Percentiles rank a stretch among this genome's conserved stretches.
phyloP scores from a whole-genome alignment of 2,329 filamentous ascomycete species.

The Fusarium tupiense region DNA sequence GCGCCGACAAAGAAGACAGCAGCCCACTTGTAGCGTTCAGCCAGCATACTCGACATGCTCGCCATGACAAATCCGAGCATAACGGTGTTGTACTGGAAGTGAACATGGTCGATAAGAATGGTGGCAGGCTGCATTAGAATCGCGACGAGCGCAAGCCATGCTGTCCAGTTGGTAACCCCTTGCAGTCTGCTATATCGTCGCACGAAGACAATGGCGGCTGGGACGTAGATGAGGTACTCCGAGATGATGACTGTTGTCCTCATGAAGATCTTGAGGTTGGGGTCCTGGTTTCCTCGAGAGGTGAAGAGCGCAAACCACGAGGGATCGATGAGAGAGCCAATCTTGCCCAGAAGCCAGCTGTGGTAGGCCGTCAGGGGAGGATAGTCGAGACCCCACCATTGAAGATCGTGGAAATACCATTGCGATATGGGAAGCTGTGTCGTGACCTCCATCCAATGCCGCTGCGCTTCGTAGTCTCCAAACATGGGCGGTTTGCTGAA shows the following conservation, averaged over 20 bases:
- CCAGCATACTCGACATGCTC: slow-evolving; percentile 87
- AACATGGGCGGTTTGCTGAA: slow-evolving; percentile 87
- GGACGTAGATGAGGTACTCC: slow-evolving; percentile 90
- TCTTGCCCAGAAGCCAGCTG: slow-evolving; percentile 91
- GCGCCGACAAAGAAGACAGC: slow-evolving; percentile 93
- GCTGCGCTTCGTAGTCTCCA: slow-evolving; percentile 96
- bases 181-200: slow-evolving; percentile 81
- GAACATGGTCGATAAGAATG: slow-evolving; percentile 93
- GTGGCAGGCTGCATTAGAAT: slow-evolving; percentile 91
- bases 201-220: slow-evolving; percentile 85
- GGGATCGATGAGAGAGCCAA: slow-evolving; percentile 82
- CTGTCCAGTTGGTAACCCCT: slow-evolving; percentile 82
- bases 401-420: slow-evolving; percentile 97
- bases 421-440: slow-evolving; percentile 87
- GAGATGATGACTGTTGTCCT: slow-evolving; percentile 89
- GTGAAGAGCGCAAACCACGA: slow-evolving; percentile 87
- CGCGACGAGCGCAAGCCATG: slow-evolving; percentile 85
- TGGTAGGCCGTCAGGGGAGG: slow-evolving; percentile 98
- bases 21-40: slow-evolving; percentile 85
- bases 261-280: slow-evolving; percentile 92
- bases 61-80: slow-evolving; percentile 94
- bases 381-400: slow-evolving; percentile 99
- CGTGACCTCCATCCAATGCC: slow-evolving; percentile 99
- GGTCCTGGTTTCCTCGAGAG: slow-evolving; percentile 84
- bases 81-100: slow-evolving; percentile 98